Evolutionary conservation across 805 yeast genomes (phyloP).

Genomic region (Nakazawaea peltata): DNA sequence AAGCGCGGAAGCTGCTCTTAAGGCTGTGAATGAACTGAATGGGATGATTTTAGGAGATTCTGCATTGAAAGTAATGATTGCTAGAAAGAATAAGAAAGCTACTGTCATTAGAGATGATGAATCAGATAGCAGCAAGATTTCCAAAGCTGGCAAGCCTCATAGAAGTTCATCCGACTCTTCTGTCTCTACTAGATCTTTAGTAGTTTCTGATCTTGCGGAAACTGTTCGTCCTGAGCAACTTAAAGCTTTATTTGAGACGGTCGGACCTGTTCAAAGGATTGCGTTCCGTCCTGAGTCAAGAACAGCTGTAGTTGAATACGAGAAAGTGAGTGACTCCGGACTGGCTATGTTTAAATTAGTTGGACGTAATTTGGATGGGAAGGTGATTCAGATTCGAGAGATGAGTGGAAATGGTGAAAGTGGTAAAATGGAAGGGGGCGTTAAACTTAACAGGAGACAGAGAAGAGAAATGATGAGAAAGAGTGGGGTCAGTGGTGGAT

Average conservation of each 20-base stretch:
- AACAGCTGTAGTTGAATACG: slow-evolving; percentile 45
- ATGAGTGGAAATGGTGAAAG: slow-evolving; percentile 12
- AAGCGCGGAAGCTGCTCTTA: slow-evolving; percentile 33
- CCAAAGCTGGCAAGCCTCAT: too few species aligned
- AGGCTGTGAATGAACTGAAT: slow-evolving; percentile 34
- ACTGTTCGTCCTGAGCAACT: slow-evolving; percentile 30
- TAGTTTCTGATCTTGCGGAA: slow-evolving; percentile 23
- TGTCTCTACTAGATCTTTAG: slow-evolving; percentile 16
- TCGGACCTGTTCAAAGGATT: slow-evolving; percentile 32
- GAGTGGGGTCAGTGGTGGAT: too few species aligned
- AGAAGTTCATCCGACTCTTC: too few species aligned
- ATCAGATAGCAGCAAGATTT: too few species aligned
- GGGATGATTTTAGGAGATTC: slow-evolving; percentile 16
- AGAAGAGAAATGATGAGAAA: slow-evolving; percentile 1
- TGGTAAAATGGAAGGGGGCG: slow-evolving; percentile 6
- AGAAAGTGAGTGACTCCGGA: slow-evolving; percentile 38
- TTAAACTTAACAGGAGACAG: slow-evolving; percentile 9
- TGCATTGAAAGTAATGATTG: too few species aligned
- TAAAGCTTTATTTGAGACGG: slow-evolving; percentile 18
- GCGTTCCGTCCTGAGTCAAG: slow-evolving; percentile 35
- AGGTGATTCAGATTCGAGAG: slow-evolving; percentile 19
- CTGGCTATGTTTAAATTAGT: slow-evolving; percentile 35
- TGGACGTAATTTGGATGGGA: slow-evolving; percentile 29
- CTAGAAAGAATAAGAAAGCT: slow-evolving; percentile 16
- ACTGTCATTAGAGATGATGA: slow-evolving; percentile 2